phyloP scores from a whole-genome alignment of 192 early-diverging fungal genomes.

The Linnemannia schmuckeri region DNA sequence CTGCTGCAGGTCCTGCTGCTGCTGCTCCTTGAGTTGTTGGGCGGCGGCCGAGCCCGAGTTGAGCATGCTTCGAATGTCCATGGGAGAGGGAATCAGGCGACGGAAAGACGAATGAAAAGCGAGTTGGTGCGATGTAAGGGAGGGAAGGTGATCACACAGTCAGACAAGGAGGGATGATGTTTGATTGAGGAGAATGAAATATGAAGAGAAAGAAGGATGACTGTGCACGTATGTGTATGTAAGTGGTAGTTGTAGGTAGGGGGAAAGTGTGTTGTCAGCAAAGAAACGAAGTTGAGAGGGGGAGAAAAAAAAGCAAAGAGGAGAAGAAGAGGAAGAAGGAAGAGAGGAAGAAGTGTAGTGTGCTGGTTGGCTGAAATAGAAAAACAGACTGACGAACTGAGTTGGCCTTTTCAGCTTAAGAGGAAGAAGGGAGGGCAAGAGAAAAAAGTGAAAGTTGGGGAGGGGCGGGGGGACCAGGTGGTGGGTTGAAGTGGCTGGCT shows the following conservation, averaged over 20 bases:
- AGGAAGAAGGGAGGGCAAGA: neutral
- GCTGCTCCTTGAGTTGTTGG: conserved; percentile 12
- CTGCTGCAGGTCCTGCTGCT: conserved; percentile 9
- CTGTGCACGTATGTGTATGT: too few species aligned
- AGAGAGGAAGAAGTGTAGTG: too few species aligned
- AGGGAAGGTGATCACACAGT: neutral
- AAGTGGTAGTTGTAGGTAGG: too few species aligned
- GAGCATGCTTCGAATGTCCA: conserved; percentile 57
- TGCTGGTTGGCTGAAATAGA: too few species aligned
- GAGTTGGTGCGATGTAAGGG: neutral
- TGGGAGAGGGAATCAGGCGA: neutral
- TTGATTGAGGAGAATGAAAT: neutral
- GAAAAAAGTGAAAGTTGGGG: neutral
- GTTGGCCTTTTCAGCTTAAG: too few species aligned
- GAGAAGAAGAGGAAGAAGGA: neutral
- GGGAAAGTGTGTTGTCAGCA: too few species aligned
- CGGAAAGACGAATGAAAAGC: neutral
- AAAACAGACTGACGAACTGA: too few species aligned
- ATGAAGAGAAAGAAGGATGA: too few species aligned
- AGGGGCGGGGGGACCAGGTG: neutral
- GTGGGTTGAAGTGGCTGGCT: neutral
- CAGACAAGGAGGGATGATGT: neutral
- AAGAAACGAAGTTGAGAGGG: neutral
- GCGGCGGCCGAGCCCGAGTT: conserved; percentile 49
- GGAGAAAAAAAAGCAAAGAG: neutral